phyloP scores from a whole-genome alignment of 768 basidiomycete genomes.

The Russula griseocarnosa region DNA sequence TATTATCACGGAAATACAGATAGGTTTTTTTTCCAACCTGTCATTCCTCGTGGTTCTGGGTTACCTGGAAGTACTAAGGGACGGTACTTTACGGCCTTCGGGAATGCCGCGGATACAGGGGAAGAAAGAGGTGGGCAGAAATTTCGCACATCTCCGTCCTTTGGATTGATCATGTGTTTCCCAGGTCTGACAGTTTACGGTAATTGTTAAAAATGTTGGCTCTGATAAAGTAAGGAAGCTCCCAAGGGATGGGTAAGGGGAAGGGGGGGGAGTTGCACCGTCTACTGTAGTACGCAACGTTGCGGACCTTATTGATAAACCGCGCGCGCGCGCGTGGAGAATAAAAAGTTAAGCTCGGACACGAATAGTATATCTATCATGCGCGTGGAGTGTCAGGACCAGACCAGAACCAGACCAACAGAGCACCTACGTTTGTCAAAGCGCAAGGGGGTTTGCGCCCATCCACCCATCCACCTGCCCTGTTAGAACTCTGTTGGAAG shows the following conservation, averaged over 20 bases:
- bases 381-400: background rate
- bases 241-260: background rate
- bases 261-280: too few relatives aligned
- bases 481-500: too few relatives aligned
- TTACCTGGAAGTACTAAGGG: background rate
- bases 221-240: background rate
- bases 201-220: background rate
- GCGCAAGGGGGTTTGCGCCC: background rate
- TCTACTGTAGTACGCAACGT: background rate
- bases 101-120: background rate
- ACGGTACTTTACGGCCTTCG: background rate
- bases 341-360: background rate
- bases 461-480: background rate
- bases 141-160: background rate
- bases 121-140: too few relatives aligned
- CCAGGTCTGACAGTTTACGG: background rate
- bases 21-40: background rate
- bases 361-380: background rate
- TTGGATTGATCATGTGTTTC: background rate
- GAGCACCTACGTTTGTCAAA: background rate
- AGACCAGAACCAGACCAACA: too few relatives aligned
- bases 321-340: background rate
- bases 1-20: background rate
- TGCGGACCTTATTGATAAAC: background rate
- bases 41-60: background rate